Evolutionary conservation across 352 stramenopile species (phyloP), one percentile per base, ranked within the genome.

Genomic region (Poterioochromonas sp.): DNA sequence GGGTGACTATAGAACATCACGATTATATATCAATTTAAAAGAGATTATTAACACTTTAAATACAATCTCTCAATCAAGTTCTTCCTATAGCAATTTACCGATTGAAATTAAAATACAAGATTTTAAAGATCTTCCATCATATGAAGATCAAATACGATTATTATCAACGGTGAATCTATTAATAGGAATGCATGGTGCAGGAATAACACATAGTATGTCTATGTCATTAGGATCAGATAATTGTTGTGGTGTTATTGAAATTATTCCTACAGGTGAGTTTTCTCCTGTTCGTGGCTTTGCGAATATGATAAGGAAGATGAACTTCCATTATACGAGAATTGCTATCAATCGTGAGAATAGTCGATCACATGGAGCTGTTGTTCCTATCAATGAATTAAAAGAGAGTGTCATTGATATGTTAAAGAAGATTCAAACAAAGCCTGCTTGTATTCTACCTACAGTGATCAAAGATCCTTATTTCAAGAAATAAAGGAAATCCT

Each of bases 171-270:
- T 35, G 11, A 41, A 0, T n/a, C 11, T 76, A 29, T 22, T 76
- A 26, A 76, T 76, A 12, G 69, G 69, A 37, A 63, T 60, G 69
- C 69, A 76, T 29, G 69, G 69, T 37, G 69, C 69, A n/a, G 69
- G 69, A 32, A 76, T 76, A 76, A 26, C n/a, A 8, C n/a, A 18
- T n/a, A 26, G 2, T 2, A 76, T 76, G 69, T 35, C 73, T 76
- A 18, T 76, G 11, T n/a, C 43, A 32, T 26, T 76, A 22, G 69
- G 69, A 35, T 8, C 69, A 11, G 26, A 58, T 32, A 12, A 35
- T 15, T 60, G 40, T 22, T 62, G 69, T 39, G 69, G 69, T 43
- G 37, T 76, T 22, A 37, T 76, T 40, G 69, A 76, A 40, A 76
- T 76, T 1, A 68, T 76, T 43, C 69, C 69, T 32, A 5, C 1